These are phyloP conservation scores for Zygoascus flipseniorum DNA, from an alignment of 805 yeast genomes.

Conservation along the genomic window DNA sequence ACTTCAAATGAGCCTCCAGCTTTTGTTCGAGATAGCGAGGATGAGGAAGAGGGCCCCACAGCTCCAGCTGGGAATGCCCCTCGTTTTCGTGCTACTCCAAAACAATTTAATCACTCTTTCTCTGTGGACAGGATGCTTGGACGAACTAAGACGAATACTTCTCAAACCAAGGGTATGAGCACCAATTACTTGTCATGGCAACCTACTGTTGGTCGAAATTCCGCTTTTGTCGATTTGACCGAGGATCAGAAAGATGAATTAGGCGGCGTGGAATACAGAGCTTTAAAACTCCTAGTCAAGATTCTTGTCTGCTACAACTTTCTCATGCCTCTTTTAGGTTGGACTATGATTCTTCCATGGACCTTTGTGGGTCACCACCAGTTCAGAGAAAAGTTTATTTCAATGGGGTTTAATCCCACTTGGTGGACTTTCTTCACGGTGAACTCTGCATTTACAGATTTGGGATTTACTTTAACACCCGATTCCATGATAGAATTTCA, in stretches of 20 bases:
- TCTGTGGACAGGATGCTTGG: background rate
- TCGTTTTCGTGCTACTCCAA: background rate
- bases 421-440: slow-evolving; percentile 95
- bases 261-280: slow-evolving; percentile 95
- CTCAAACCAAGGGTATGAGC: slow-evolving; percentile 19
- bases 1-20: background rate
- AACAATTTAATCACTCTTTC: background rate
- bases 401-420: slow-evolving; percentile 57
- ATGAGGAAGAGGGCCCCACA: background rate
- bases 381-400: slow-evolving; percentile 30
- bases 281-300: slow-evolving; percentile 65
- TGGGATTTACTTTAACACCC: slow-evolving; percentile 76
- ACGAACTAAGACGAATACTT: background rate
- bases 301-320: slow-evolving; percentile 60
- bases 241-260: slow-evolving; percentile 84
- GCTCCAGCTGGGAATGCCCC: background rate
- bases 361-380: slow-evolving; percentile 18
- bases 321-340: slow-evolving; percentile 64
- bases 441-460: slow-evolving; percentile 72
- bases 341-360: slow-evolving; percentile 44
- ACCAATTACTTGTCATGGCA: slow-evolving; percentile 70
- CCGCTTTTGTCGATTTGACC: slow-evolving; percentile 75
- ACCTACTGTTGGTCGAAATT: slow-evolving; percentile 89
- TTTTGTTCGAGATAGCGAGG: background rate
- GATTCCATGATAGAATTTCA: slow-evolving; percentile 68